phyloP scores from a whole-genome alignment of 371 early-diverging fungal species.

The Mortierella sp. region DNA sequence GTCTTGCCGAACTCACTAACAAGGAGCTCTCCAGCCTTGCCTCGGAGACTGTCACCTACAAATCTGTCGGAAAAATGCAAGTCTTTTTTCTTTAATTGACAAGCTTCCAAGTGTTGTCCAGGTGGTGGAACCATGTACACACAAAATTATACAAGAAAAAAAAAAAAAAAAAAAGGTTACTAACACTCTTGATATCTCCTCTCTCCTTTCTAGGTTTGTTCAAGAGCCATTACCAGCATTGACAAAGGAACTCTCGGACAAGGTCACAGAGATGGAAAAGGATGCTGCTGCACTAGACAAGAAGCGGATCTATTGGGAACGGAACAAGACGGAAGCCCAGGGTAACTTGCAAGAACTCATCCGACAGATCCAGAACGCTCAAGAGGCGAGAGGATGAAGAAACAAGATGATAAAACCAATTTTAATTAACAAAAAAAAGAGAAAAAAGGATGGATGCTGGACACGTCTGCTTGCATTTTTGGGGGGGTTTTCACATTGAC shows the following conservation, averaged over 20 bases:
- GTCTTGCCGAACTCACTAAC: constrained; percentile 76
- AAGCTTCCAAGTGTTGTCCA: no score
- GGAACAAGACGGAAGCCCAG: constrained; percentile 72
- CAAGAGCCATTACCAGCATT: constrained; percentile 68
- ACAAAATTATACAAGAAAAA: no score
- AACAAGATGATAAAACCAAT: no score
- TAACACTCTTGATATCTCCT: neutral
- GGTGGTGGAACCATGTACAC: no score
- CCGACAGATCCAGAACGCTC: constrained; percentile 46
- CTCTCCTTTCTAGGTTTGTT: constrained; percentile 61
- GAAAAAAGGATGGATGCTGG: neutral
- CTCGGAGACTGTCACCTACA: constrained; percentile 69
- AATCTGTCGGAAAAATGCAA: constrained; percentile 85
- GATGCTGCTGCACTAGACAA: constrained; percentile 74
- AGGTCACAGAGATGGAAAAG: constrained; percentile 59
- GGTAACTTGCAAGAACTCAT: constrained; percentile 75
- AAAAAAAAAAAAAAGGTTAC: neutral
- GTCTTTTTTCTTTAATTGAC: no score
- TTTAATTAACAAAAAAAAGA: neutral
- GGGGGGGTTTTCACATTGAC: no score
- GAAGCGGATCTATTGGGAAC: constrained; percentile 80
- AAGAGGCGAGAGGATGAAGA: constrained; percentile 12
- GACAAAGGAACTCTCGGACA: constrained; percentile 63
- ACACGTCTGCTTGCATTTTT: no score
- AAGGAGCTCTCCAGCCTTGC: constrained; percentile 74